Conservation (phyloP, 148 eudicot species). For the Vaccinium corymbosum region DNA sequence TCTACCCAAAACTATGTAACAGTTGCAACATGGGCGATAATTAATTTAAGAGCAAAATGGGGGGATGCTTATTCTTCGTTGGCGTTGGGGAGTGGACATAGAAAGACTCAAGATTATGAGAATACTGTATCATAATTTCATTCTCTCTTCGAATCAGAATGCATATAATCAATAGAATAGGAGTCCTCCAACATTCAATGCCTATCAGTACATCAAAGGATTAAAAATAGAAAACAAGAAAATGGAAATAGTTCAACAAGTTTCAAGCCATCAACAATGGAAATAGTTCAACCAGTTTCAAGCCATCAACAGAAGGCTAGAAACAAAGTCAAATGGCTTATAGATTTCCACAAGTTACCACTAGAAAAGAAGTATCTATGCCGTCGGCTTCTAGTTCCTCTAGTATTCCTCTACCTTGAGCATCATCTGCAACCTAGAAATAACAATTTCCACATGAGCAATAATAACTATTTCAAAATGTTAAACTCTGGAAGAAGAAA, state of each 20-base stretch:
- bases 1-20: too few species aligned
- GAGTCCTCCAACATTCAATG: not conserved
- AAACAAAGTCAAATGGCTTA: conserved; percentile 18
- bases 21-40: not conserved
- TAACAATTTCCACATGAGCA: conserved; percentile 16
- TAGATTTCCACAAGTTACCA: conserved; percentile 39
- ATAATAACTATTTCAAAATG: not conserved
- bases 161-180: not conserved
- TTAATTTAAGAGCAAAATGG: not conserved
- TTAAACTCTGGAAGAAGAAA: not conserved
- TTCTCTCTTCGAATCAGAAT: not conserved
- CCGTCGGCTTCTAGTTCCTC: conserved; percentile 87
- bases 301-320: conserved; percentile 38
- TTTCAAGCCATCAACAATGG: not conserved
- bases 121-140: not conserved
- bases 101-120: not conserved
- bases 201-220: not conserved
- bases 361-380: conserved; percentile 77
- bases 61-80: not conserved
- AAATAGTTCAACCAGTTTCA: not conserved
- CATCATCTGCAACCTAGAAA: conserved; percentile 80
- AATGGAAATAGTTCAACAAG: not conserved
- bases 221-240: not conserved
- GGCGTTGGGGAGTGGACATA: not conserved
- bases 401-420: conserved; percentile 81